These are phyloP conservation scores for Kockiozyma suomiensis DNA, from an alignment of 805 yeast species.

Conservation along the genomic window DNA sequence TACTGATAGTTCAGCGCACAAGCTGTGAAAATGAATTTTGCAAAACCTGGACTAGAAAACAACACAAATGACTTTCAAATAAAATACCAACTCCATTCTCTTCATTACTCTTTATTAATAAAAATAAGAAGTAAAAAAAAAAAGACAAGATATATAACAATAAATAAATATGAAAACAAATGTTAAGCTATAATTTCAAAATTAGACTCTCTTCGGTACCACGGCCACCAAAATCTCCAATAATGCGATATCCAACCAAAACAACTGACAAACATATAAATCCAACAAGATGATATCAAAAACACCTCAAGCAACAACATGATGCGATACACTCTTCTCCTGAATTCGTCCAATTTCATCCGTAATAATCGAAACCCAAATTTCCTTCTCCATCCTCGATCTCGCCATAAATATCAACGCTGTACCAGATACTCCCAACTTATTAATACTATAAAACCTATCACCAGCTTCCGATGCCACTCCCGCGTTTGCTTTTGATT, in stretches of 20 bases:
- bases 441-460: constrained; percentile 46
- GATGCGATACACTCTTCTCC: constrained; percentile 21
- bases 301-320: constrained; percentile 1
- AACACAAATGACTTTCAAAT: no score
- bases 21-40: no score
- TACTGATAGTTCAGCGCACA: no score
- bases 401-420: constrained; percentile 76
- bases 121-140: no score
- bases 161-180: no score
- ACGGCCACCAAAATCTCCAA: no score
- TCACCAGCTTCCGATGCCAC: constrained; percentile 6
- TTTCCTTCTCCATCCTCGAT: constrained; percentile 78
- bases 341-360: constrained; percentile 39
- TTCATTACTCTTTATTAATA: no score
- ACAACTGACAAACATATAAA: background rate
- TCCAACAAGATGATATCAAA: background rate
- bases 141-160: no score
- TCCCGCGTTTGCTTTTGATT: background rate
- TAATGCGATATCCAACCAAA: background rate
- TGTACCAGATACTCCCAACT: constrained; percentile 67
- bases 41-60: no score
- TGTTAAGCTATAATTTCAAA: no score
- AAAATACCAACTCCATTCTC: no score
- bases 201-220: no score
- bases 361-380: constrained; percentile 63